phyloP scores from a whole-genome alignment of 2,329 filamentous ascomycete species.

The Fusarium lyarnte region DNA sequence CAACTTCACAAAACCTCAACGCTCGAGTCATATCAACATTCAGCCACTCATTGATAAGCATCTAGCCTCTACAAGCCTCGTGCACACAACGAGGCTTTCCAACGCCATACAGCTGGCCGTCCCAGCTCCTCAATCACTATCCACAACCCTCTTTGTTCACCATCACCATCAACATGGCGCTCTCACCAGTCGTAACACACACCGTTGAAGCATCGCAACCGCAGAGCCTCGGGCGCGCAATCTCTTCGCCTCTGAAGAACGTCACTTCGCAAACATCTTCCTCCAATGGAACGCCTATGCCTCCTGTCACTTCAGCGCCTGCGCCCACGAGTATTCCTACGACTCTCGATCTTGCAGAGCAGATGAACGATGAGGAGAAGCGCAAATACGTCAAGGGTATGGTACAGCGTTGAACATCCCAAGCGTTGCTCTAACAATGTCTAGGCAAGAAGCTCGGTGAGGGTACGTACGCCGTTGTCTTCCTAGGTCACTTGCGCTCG shows the following conservation, averaged over 20 bases:
- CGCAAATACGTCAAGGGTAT: conserved; percentile 89
- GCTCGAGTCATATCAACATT: background rate
- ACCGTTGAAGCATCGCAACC: conserved; percentile 47
- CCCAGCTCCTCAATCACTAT: conserved; percentile 8
- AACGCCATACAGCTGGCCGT: conserved; percentile 4
- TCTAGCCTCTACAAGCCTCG: too few relatives aligned
- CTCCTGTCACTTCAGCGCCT: conserved; percentile 44
- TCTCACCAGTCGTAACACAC: conserved; percentile 57
- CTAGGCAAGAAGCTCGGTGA: conserved; percentile 90
- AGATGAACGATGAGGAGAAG: conserved; percentile 83
- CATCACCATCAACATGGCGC: conserved; percentile 51
- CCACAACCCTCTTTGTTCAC: conserved; percentile 6
- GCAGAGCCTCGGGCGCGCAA: conserved; percentile 44
- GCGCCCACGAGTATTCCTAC: conserved; percentile 47
- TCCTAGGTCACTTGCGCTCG: conserved; percentile 80
- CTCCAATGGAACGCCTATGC: conserved; percentile 57
- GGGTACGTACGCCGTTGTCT: conserved; percentile 97
- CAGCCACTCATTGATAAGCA: background rate
- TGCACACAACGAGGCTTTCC: background rate
- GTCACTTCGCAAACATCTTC: conserved; percentile 46
- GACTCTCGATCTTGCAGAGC: conserved; percentile 74
- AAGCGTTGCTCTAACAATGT: background rate
- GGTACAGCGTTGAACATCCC: background rate
- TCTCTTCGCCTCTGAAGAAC: conserved; percentile 58
- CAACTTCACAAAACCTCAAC: background rate